Conservation (phyloP, 352 stramenopile genomes). For the Blastocystis sp. region DNA sequence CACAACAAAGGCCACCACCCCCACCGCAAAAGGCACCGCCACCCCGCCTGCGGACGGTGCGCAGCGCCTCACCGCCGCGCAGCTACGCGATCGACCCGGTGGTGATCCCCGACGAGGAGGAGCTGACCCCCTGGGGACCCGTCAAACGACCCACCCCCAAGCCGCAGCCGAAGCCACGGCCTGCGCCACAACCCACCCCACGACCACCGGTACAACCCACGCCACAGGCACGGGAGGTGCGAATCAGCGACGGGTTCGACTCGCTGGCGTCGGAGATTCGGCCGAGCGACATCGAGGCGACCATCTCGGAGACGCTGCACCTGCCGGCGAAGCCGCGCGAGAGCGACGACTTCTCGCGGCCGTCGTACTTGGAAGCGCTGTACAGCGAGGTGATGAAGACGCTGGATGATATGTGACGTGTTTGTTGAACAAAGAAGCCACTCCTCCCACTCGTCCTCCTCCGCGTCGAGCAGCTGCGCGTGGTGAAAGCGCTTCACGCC, state of each 20-base stretch:
- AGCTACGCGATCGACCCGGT: conserved; percentile 56
- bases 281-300: conserved; percentile 25
- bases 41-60: too few species aligned
- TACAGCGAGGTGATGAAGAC: conserved; percentile 31
- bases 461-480: neutral
- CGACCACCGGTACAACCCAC: neutral
- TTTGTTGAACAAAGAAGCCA: conserved; percentile 52
- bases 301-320: neutral
- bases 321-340: neutral
- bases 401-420: neutral
- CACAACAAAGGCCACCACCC: conserved; percentile 1
- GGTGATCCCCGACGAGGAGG: neutral
- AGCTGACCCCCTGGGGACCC: neutral
- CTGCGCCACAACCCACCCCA: too few species aligned
- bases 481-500: neutral
- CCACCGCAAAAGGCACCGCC: neutral
- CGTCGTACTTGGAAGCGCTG: conserved; percentile 37
- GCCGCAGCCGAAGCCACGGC: neutral
- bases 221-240: neutral
- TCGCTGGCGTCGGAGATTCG: conserved; percentile 26
- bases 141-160: neutral
- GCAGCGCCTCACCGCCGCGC: neutral
- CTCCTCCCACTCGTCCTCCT: neutral
- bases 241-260: conserved; percentile 12
- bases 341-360: neutral